Evolutionary conservation across 345 rosid species (phyloP).

Genomic region (Aurinia saxatilis): DNA sequence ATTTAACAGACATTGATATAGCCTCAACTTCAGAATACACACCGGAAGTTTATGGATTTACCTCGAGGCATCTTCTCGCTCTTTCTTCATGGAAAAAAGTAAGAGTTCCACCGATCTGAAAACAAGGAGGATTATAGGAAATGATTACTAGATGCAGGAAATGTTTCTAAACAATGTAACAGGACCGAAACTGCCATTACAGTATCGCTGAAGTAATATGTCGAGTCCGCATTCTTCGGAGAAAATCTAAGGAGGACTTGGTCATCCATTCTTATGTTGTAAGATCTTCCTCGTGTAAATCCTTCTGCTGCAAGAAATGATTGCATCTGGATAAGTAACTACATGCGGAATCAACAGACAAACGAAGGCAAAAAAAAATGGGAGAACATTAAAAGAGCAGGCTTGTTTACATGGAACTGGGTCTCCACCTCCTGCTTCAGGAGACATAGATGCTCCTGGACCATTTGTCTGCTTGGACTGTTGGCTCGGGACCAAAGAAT

Average conservation of each 20-base stretch:
- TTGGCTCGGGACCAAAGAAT: constrained; percentile 37
- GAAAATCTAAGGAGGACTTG: constrained; percentile 85
- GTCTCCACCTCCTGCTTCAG: constrained; percentile 34
- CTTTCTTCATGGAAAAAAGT: constrained; percentile 90
- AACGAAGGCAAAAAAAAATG: constrained; percentile 11
- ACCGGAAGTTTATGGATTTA: constrained; percentile 23
- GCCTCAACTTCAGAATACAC: neutral
- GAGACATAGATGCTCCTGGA: constrained; percentile 35
- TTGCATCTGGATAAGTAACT: constrained; percentile 38
- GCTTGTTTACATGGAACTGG: constrained; percentile 56
- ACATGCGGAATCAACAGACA: constrained; percentile 15
- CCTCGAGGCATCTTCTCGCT: constrained; percentile 92
- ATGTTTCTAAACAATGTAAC: neutral
- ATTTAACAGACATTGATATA: neutral
- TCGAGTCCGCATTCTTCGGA: constrained; percentile 82
- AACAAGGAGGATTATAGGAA: constrained; percentile 14
- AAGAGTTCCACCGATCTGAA: constrained; percentile 95
- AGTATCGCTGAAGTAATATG: constrained; percentile 91
- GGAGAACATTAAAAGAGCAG: constrained; percentile 8
- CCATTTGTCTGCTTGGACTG: constrained; percentile 39
- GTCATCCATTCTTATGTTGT: constrained; percentile 92
- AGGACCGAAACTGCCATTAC: constrained; percentile 33
- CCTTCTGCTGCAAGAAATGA: constrained; percentile 82
- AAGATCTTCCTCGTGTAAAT: constrained; percentile 94
- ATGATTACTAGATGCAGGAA: neutral